Evolutionary conservation across 306 rosid species (phyloP).

Genomic region (Myrica gale): DNA sequence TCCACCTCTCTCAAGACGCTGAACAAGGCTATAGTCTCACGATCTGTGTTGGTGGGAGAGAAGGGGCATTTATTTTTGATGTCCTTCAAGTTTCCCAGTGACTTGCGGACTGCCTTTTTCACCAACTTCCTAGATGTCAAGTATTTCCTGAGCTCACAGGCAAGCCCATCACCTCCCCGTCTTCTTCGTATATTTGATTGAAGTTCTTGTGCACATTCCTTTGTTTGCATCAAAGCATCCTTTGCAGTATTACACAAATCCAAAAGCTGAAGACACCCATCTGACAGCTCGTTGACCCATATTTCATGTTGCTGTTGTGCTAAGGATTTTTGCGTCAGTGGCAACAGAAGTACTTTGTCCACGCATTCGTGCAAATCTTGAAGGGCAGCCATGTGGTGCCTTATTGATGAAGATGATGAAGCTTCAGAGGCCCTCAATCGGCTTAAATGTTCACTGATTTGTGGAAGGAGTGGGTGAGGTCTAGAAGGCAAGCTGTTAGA

Average conservation of each 20-base stretch:
- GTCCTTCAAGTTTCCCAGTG: too few relatives aligned
- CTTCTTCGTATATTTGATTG: slow-evolving; percentile 22
- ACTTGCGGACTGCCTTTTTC: too few relatives aligned
- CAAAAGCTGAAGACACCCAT: slow-evolving; percentile 24
- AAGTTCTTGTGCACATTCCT: slow-evolving; percentile 26
- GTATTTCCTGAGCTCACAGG: slow-evolving; percentile 23
- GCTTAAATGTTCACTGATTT: slow-evolving; percentile 23
- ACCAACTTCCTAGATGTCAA: slow-evolving; percentile 2
- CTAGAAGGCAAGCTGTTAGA: slow-evolving; percentile 29
- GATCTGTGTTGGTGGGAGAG: too few relatives aligned
- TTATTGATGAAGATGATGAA: slow-evolving; percentile 17
- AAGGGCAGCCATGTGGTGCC: slow-evolving; percentile 19
- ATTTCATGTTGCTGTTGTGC: background rate
- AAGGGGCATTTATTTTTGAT: too few relatives aligned
- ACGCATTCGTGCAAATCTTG: slow-evolving; percentile 20
- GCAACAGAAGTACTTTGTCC: slow-evolving; percentile 19
- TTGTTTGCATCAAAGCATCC: slow-evolving; percentile 27
- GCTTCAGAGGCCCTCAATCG: slow-evolving; percentile 27
- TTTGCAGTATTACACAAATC: slow-evolving; percentile 22
- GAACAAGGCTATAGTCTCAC: slow-evolving; percentile 5
- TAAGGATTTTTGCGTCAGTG: background rate
- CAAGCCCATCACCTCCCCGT: slow-evolving; percentile 8
- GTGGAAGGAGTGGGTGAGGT: slow-evolving; percentile 22
- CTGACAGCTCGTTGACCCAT: slow-evolving; percentile 5
- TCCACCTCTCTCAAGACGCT: slow-evolving; percentile 35